phyloP scores from a whole-genome alignment of 2,329 filamentous ascomycete genomes.

The Trichoderma semiorbis region DNA sequence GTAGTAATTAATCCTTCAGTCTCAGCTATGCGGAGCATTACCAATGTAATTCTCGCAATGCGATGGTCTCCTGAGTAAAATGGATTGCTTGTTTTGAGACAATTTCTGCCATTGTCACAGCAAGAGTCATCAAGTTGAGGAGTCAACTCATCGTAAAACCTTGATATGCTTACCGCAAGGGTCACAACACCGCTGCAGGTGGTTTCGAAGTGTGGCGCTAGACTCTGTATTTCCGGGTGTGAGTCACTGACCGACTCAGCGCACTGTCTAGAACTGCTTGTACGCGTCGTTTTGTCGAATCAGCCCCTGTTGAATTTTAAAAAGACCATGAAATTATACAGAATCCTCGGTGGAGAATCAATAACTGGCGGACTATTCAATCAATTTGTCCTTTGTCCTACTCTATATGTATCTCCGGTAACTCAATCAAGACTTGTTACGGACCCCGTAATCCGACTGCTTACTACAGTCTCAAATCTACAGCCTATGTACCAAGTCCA shows the following conservation, averaged over 20 bases:
- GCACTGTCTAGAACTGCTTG: not conserved
- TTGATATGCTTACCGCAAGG: not conserved
- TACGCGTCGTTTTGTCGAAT: not conserved
- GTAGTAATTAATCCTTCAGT: not conserved
- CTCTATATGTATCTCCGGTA: not conserved
- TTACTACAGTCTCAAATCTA: not conserved
- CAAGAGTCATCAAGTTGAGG: not conserved
- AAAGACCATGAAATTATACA: not conserved
- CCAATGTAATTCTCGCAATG: not conserved
- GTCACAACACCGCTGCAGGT: not conserved
- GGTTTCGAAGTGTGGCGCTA: not conserved
- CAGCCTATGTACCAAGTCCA: not conserved
- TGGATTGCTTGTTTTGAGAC: not conserved
- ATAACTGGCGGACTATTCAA: not conserved
- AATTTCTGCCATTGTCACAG: not conserved
- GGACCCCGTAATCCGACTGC: not conserved
- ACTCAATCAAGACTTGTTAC: not conserved
- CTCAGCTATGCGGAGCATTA: not conserved
- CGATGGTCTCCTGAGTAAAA: not conserved
- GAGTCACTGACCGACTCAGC: slow-evolving; percentile 14
- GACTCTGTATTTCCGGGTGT: not conserved
- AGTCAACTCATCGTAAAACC: not conserved
- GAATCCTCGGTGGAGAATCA: not conserved
- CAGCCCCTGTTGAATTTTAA: not conserved
- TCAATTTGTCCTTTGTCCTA: not conserved